These are phyloP conservation scores for Angomonas ambiguus DNA, from an alignment of 208 protist genomes.

Conservation along the genomic window DNA sequence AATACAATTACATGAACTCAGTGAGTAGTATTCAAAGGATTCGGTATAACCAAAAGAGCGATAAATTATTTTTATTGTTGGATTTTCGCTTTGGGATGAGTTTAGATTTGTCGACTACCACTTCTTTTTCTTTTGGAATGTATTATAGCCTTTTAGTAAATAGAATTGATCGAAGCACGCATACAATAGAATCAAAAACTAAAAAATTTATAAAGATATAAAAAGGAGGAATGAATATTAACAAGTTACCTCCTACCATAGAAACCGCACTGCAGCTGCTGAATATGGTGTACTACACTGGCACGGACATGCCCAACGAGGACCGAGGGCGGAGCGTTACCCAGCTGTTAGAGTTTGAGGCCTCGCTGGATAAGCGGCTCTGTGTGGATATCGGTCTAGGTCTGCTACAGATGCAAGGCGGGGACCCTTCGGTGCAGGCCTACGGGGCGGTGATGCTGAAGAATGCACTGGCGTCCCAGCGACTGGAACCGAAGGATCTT, in stretches of 20 bases:
- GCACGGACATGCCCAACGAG: conserved; percentile 25
- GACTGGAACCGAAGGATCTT: conserved; percentile 24
- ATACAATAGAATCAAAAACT: too few relatives aligned
- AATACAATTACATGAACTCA: background rate
- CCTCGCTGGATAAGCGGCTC: conserved; percentile 27
- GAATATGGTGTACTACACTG: conserved; percentile 32
- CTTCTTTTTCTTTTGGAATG: too few relatives aligned
- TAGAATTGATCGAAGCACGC: too few relatives aligned
- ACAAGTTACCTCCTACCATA: conserved; percentile 8
- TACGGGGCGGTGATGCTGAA: conserved; percentile 76
- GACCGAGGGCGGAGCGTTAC: conserved; percentile 27
- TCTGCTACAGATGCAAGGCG: conserved; percentile 38
- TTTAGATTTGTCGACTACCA: too few relatives aligned
- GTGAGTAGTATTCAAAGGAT: too few relatives aligned
- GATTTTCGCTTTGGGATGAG: too few relatives aligned
- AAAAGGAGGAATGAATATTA: background rate
- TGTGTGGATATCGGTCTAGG: conserved; percentile 40
- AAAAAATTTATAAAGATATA: conserved; percentile 2
- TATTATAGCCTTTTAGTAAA: too few relatives aligned
- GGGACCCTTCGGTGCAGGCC: conserved; percentile 56
- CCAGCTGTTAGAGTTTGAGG: conserved; percentile 52
- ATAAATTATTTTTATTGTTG: too few relatives aligned
- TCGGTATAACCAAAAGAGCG: too few relatives aligned
- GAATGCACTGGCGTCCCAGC: conserved; percentile 31
- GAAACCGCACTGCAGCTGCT: conserved; percentile 32